phyloP scores from a whole-genome alignment of 2,329 filamentous ascomycete genomes.

The Albophoma yamanashiensis region DNA sequence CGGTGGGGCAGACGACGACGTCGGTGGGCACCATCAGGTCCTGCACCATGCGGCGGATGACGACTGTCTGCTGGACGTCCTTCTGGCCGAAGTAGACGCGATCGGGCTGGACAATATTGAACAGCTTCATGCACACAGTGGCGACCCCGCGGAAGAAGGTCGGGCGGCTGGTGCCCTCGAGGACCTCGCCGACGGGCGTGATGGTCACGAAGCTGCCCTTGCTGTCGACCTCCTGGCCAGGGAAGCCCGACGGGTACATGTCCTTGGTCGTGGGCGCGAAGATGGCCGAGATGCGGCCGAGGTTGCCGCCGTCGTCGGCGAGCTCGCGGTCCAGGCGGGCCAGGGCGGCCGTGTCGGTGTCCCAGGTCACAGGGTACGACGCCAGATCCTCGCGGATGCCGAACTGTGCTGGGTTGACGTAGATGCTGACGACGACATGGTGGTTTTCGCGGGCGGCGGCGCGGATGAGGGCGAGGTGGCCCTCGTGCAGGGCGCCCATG shows the following conservation, averaged over 20 bases:
- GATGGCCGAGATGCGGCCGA: constrained; percentile 67
- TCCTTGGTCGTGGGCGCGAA: constrained; percentile 74
- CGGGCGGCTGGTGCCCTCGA: constrained; percentile 78
- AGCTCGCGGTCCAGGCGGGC: constrained; percentile 60
- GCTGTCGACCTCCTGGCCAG: constrained; percentile 59
- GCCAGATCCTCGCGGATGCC: constrained; percentile 78
- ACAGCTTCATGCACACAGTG: constrained; percentile 82
- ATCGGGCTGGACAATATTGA: constrained; percentile 46
- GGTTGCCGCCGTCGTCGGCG: constrained; percentile 43
- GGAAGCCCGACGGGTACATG: constrained; percentile 83
- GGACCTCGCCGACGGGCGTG: constrained; percentile 67
- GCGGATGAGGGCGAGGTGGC: constrained; percentile 78
- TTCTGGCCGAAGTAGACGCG: constrained; percentile 91
- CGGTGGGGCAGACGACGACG: constrained; percentile 64
- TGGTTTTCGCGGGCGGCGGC: constrained; percentile 76
- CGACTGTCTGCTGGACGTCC: constrained; percentile 90
- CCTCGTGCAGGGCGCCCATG: constrained; percentile 93
- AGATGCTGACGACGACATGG: constrained; percentile 82
- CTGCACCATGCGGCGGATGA: constrained; percentile 75
- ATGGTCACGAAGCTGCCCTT: constrained; percentile 86
- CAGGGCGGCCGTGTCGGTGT: constrained; percentile 59
- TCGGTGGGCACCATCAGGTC: constrained; percentile 76
- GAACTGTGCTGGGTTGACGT: constrained; percentile 96
- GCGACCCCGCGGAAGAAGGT: constrained; percentile 96
- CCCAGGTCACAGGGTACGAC: constrained; percentile 87